Conservation (phyloP, 1,284 basidiomycete genomes). For the Schizopora paradoxa region DNA sequence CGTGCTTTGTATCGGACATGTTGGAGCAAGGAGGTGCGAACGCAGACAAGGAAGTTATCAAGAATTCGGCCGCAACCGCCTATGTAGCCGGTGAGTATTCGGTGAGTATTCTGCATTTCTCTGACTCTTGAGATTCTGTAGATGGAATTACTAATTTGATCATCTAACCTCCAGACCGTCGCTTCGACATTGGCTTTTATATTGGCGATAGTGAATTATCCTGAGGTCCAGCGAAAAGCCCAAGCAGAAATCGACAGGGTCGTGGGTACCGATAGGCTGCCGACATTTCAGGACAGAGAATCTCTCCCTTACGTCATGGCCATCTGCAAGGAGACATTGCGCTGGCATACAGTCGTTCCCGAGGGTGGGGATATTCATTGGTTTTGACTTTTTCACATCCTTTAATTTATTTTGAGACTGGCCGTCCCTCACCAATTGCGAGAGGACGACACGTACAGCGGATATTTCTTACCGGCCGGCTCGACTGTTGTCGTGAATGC, state of each 20-base stretch:
- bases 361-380: too few species aligned
- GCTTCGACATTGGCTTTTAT: background rate
- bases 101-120: too few species aligned
- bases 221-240: constrained; percentile 3
- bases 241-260: constrained; percentile 5
- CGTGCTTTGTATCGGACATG: too few species aligned
- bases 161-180: too few species aligned
- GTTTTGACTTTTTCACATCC: too few species aligned
- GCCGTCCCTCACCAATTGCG: constrained; percentile 14
- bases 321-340: constrained; percentile 5
- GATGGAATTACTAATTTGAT: too few species aligned
- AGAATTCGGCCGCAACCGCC: too few species aligned
- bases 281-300: constrained; percentile 4
- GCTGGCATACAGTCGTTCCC: constrained; percentile 5
- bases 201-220: constrained; percentile 6
- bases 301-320: constrained; percentile 1
- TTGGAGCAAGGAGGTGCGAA: too few species aligned
- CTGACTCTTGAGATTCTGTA: too few species aligned
- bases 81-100: too few species aligned
- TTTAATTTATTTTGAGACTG: too few species aligned
- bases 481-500: constrained; percentile 16
- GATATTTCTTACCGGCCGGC: constrained; percentile 18
- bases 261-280: background rate
- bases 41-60: too few species aligned
- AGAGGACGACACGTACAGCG: constrained; percentile 16